Evolutionary conservation across 345 rosid genomes (phyloP), one percentile per base, ranked within the genome.

Genomic region (Boechera stricta): DNA sequence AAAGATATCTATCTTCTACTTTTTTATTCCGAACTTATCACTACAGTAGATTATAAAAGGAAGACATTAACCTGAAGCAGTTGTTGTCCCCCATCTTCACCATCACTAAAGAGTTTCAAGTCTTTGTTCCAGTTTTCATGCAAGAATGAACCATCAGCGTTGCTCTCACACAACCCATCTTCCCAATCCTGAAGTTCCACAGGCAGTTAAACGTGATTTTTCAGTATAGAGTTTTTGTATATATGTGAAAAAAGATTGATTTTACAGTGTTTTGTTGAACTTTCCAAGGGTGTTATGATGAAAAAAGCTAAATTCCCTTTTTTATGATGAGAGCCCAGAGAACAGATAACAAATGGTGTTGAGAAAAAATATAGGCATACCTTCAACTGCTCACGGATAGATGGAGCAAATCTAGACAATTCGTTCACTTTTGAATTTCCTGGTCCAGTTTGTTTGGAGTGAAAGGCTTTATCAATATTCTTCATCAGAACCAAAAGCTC

Each of bases 101-200:
- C 84, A 33, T 89, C 85, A 67, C 91, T 81, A 76, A 90, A 90
- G 62, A 94, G 96, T 73, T 77, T 83, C 52, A 90, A 75, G 82
- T 89, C 97, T 72, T 85, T 94, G 86, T 94, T 90, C 98, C 96
- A 90, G 62, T 94, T 88, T 68, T 89, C 97, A 80, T 84, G 96
- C 84, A 94, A 76, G 87, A 86, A 91, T 58, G 96, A 90, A 33
- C 98, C 98, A 87, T 94, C 94, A 5, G 88, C 91, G 67, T 89
- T 93, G 73, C 82, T 94, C 82, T 91, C 98, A 51, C 86, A 83
- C 48, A 94, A 83, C 61, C 98, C 97, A 84, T 89, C 88, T 84
- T 94, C 97, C 98, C 98, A 94, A 73, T 94, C 98, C 98, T 94
- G 28, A 63, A 35, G 32, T 67, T 52, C 36, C 41, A 69, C 64